Percentiles rank a stretch among this genome's conserved stretches.
Evolutionary conservation across 2,329 filamentous ascomycete genomes (phyloP).

Genomic region (Colletotrichum endophyticum): DNA sequence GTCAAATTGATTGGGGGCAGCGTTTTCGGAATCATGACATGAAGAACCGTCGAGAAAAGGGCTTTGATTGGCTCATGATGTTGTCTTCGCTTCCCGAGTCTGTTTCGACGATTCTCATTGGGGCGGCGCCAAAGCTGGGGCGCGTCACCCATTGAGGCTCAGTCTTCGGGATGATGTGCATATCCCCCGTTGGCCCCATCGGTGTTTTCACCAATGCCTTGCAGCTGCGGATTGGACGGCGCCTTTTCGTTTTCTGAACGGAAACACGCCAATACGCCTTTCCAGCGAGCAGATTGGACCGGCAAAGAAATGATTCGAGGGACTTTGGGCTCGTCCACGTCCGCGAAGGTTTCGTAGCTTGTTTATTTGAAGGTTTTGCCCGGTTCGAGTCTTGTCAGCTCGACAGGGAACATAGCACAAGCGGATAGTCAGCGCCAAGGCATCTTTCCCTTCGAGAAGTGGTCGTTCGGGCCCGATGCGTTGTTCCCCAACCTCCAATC

Average conservation of each 20-base stretch:
- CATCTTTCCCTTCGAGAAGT: neutral
- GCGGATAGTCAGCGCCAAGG: neutral
- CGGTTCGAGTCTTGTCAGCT: neutral
- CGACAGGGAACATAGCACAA: neutral
- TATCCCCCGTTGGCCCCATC: neutral
- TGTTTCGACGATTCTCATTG: neutral
- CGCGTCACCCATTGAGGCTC: constrained; percentile 20
- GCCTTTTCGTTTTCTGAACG: neutral
- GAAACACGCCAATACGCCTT: neutral
- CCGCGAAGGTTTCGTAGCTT: neutral
- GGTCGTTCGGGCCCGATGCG: neutral
- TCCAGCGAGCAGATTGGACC: neutral
- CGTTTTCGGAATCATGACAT: neutral
- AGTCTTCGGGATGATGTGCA: constrained; percentile 19
- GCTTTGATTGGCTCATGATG: neutral
- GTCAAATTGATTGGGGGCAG: neutral
- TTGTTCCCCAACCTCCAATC: neutral
- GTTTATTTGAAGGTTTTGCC: neutral
- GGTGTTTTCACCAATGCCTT: neutral
- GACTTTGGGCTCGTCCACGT: neutral
- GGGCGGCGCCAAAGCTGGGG: neutral
- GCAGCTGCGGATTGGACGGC: neutral
- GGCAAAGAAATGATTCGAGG: neutral
- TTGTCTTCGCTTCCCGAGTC: neutral
- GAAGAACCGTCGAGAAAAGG: neutral